Conservation (phyloP, 2,329 filamentous ascomycete genomes). For the Penicillium carneum region DNA sequence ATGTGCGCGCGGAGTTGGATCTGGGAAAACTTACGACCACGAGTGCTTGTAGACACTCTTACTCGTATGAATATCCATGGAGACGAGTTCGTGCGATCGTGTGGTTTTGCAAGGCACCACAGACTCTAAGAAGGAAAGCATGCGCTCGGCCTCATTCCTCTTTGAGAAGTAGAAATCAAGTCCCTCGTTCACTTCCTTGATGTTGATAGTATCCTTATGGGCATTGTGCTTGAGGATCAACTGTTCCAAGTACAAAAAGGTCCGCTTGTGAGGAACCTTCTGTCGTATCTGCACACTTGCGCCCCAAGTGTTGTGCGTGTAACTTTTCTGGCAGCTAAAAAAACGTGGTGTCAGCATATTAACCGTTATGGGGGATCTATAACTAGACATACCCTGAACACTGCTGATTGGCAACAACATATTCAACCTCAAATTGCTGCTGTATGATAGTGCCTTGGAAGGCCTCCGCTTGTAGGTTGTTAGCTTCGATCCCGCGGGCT, state of each 20-base stretch:
- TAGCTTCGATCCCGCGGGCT: background rate
- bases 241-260: slow-evolving; percentile 85
- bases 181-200: slow-evolving; percentile 94
- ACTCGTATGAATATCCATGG: too few relatives aligned
- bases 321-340: background rate
- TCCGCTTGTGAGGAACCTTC: slow-evolving; percentile 94
- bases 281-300: slow-evolving; percentile 93
- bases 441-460: slow-evolving; percentile 76
- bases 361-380: too few relatives aligned
- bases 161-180: slow-evolving; percentile 86
- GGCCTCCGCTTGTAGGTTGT: slow-evolving; percentile 73
- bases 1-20: too few relatives aligned
- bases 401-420: slow-evolving; percentile 87
- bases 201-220: slow-evolving; percentile 93
- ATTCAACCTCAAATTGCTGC: slow-evolving; percentile 94
- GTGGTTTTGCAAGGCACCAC: too few relatives aligned
- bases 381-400: slow-evolving; percentile 66
- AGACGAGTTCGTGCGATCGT: too few relatives aligned
- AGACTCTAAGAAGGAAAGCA: slow-evolving; percentile 3
- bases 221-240: slow-evolving; percentile 93
- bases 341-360: too few relatives aligned
- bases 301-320: slow-evolving; percentile 74
- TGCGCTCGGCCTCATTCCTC: slow-evolving; percentile 3
- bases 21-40: too few relatives aligned
- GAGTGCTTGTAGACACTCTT: too few relatives aligned